Percentiles rank a stretch among this genome's conserved stretches.
phyloP scores from a whole-genome alignment of 495 filamentous ascomycete genomes.

The Aspergillus panamensis region DNA sequence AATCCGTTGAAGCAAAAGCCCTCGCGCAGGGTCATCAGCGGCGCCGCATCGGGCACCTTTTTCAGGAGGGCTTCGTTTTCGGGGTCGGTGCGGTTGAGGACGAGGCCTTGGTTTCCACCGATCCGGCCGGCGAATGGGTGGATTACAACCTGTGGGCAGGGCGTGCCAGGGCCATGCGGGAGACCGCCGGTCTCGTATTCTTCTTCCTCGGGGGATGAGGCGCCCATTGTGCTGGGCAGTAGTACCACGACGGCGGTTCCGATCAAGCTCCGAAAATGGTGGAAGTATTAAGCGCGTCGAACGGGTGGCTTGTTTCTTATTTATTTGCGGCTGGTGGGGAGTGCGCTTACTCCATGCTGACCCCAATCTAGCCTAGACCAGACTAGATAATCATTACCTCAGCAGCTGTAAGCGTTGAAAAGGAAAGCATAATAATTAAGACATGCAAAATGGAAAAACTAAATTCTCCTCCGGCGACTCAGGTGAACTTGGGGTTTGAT shows the following conservation, averaged over 20 bases:
- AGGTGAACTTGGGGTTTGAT: too few relatives aligned
- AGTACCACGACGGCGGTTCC: too few relatives aligned
- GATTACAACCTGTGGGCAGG: slow-evolving; percentile 12
- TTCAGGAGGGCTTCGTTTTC: slow-evolving; percentile 33
- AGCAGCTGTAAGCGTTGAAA: not conserved
- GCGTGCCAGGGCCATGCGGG: not conserved
- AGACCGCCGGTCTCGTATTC: not conserved
- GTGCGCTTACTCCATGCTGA: not conserved
- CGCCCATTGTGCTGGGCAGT: not conserved
- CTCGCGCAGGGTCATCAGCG: slow-evolving; percentile 38
- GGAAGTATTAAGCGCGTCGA: not conserved
- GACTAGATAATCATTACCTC: slow-evolving; percentile 1
- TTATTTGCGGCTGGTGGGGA: not conserved
- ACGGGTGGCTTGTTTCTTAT: not conserved
- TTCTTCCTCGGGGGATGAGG: not conserved
- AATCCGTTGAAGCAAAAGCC: slow-evolving; percentile 39
- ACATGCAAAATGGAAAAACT: too few relatives aligned
- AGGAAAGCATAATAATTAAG: too few relatives aligned
- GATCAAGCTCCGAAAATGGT: not conserved
- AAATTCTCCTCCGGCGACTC: too few relatives aligned
- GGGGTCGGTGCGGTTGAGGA: slow-evolving; percentile 37
- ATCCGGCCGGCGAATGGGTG: slow-evolving; percentile 47
- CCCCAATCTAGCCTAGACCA: not conserved
- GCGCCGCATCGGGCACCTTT: slow-evolving; percentile 44
- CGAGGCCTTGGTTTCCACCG: slow-evolving; percentile 47